phyloP scores from a whole-genome alignment of 345 rosid genomes.

The Hibiscus syriacus region DNA sequence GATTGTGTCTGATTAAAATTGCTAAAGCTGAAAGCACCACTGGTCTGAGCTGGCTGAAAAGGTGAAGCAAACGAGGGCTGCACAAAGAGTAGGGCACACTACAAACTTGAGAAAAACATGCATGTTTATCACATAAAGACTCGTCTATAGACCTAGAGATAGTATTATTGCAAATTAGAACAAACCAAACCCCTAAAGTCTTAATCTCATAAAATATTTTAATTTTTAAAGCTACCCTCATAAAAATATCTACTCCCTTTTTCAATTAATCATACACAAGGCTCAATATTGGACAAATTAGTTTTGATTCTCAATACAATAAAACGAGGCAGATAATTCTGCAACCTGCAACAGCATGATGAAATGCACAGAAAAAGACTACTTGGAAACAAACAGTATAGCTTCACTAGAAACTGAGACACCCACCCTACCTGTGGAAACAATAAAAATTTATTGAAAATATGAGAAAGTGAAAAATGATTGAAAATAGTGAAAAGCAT shows the following conservation, averaged over 20 bases:
- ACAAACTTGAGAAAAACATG: background rate
- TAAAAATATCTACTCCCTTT: background rate
- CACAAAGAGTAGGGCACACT: background rate
- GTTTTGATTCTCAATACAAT: background rate
- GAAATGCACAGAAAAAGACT: background rate
- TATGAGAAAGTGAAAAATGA: too few relatives aligned
- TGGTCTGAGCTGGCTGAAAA: constrained; percentile 27
- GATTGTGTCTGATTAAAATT: constrained; percentile 49
- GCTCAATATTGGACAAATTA: background rate
- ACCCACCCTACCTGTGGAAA: too few relatives aligned
- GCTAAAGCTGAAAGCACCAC: constrained; percentile 38
- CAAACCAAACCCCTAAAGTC: background rate
- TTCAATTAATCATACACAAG: background rate
- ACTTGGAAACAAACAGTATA: background rate
- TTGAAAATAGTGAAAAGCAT: too few relatives aligned
- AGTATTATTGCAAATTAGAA: background rate
- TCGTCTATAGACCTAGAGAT: background rate
- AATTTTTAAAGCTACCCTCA: background rate
- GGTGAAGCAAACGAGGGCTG: constrained; percentile 2
- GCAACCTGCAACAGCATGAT: background rate
- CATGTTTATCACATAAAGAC: background rate
- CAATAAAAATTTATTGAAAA: too few relatives aligned
- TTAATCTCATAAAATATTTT: background rate
- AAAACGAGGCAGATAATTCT: background rate
- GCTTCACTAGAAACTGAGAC: too few relatives aligned